These are phyloP conservation scores for Neoboletus subvelutipes DNA, from an alignment of 768 basidiomycete species.

Conservation along the genomic window DNA sequence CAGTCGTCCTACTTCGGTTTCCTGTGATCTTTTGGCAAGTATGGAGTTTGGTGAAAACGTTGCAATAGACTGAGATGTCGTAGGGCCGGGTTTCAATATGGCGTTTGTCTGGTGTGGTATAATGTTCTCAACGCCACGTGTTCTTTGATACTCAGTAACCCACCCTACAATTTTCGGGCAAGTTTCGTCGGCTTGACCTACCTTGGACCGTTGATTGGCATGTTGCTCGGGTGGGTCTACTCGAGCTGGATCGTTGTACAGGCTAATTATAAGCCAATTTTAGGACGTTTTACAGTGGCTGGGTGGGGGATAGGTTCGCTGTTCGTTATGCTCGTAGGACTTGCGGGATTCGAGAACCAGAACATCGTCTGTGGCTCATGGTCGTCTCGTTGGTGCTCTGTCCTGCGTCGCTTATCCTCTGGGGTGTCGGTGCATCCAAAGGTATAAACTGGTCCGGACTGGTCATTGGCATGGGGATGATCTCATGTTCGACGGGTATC, in stretches of 20 bases:
- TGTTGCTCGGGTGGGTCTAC: conserved; percentile 15
- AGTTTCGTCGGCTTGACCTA: conserved; percentile 22
- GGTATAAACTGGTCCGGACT: conserved; percentile 15
- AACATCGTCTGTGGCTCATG: conserved; percentile 28
- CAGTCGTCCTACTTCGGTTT: conserved; percentile 18
- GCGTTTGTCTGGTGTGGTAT: conserved; percentile 23
- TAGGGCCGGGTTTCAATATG: conserved; percentile 25
- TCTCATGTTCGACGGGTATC: conserved; percentile 22
- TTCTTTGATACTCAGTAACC: conserved; percentile 19
- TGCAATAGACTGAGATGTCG: background rate
- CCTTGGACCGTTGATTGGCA: conserved; percentile 22
- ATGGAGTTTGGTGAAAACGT: background rate
- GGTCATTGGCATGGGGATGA: conserved; percentile 23
- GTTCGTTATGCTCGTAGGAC: conserved; percentile 20
- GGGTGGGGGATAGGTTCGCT: conserved; percentile 22
- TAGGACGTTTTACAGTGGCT: conserved; percentile 21
- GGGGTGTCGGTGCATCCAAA: conserved; percentile 21
- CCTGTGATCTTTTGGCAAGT: conserved; percentile 21
- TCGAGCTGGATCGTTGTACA: background rate
- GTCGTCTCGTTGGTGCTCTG: conserved; percentile 19
- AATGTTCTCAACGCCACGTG: conserved; percentile 25
- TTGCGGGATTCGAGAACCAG: conserved; percentile 19
- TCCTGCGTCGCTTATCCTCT: conserved; percentile 20
- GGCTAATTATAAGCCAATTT: background rate
- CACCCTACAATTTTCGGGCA: conserved; percentile 24